Evolutionary conservation across 495 filamentous ascomycete species (phyloP).

Genomic region (Letharia lupina): DNA sequence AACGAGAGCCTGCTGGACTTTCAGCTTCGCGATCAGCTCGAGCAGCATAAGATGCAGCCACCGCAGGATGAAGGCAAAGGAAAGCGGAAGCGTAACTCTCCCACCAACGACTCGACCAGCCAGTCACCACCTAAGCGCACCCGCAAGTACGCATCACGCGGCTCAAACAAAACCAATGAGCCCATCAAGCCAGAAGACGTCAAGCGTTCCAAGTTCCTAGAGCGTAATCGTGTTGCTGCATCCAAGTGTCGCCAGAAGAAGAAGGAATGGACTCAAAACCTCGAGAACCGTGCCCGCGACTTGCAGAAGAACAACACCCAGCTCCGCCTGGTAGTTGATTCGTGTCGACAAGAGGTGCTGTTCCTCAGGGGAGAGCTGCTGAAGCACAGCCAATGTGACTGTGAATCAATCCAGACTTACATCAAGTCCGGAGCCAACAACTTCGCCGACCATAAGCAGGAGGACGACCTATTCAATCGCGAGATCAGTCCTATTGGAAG

Average conservation of each 20-base stretch:
- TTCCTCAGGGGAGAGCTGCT: constrained; percentile 50
- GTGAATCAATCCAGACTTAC: constrained; percentile 19
- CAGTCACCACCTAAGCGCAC: constrained; percentile 19
- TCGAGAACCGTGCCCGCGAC: constrained; percentile 41
- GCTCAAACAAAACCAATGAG: constrained; percentile 7
- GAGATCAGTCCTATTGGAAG: constrained; percentile 14
- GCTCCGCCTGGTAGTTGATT: constrained; percentile 28
- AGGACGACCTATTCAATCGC: constrained; percentile 6
- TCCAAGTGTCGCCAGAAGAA: constrained; percentile 86
- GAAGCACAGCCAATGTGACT: constrained; percentile 48
- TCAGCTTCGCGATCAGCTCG: constrained; percentile 14
- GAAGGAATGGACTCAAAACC: constrained; percentile 59
- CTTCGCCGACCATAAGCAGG: constrained; percentile 4
- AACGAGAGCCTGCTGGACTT: constrained; percentile 16
- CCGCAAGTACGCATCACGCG: constrained; percentile 21
- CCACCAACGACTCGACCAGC: background rate
- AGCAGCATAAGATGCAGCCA: constrained; percentile 11
- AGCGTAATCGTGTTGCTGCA: constrained; percentile 75
- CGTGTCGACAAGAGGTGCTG: constrained; percentile 40
- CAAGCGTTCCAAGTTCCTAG: constrained; percentile 46
- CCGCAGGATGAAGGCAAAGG: background rate
- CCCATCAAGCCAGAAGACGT: constrained; percentile 21
- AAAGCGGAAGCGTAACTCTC: constrained; percentile 11
- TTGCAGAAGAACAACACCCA: constrained; percentile 27
- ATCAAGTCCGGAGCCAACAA: constrained; percentile 4